Base-by-base conservation (phyloP, 495 filamentous ascomycete species). In the Letharia lupina region DNA sequence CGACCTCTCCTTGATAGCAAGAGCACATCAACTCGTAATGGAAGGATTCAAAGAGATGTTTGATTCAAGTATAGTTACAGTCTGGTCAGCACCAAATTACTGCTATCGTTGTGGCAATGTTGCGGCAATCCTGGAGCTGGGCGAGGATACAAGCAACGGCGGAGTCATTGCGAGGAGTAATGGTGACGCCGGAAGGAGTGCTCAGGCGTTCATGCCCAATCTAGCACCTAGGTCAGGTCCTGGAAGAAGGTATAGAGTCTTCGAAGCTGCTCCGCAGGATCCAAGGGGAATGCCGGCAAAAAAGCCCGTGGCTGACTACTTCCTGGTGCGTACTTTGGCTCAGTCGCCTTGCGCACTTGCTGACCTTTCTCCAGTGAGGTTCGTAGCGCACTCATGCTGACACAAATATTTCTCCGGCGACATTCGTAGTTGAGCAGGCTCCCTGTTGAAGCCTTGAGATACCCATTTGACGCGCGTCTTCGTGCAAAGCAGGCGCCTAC, bases 11-110 rank as follows among this genome's bases (percentile, higher is more conserved):
- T 81, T 98, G 50, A 93, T 98, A 60, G 94, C 94, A 60, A 86
- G 94, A 64, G 94, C 94, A 23, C 94, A 98, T 73, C 94, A 98
- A 77, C 85, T 98, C 35, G 94, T 98, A 44, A 98, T 98, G 94
- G 94, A 98, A 75, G 94, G 94, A 12, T 98, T 96, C 77, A 98
- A 98, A 76, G 94, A 97, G 78, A 97, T 97, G 93, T 97, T 97
- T 70, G 93, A 98, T 69, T 85, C 83, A 20, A 89, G 84, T 33
- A 96, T 98, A 65, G 94, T 98, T 7, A 98, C 94, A 0, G 93
- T 98, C 59, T 97, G 94, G 94, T 91, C 86, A 12, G 94, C 94
- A 58, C 94, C 94, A 3, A 98, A 98, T 74, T 98, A 98, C 76
- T 98, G 94, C 77, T 98, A 98, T 77, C 85, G 94, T 28, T 98